Percentiles rank a stretch among this genome's conserved stretches.
These are phyloP conservation scores for Biscogniauxia sp. DNA, from an alignment of 2,329 filamentous ascomycete genomes.

Conservation along the genomic window DNA sequence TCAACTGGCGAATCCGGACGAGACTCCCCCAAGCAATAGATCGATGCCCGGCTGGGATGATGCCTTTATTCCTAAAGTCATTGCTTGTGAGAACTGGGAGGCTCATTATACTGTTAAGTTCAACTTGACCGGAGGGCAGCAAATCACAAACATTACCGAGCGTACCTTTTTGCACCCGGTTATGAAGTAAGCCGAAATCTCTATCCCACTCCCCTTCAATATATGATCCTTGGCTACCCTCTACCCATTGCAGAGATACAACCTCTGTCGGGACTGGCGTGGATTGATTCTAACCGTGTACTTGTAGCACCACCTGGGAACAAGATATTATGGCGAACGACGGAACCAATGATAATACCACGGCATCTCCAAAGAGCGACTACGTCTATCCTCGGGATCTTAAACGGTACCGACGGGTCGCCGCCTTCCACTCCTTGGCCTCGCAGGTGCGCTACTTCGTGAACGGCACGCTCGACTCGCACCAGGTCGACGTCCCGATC, in stretches of 20 bases:
- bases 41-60: slow-evolving; percentile 29
- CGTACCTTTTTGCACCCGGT: slow-evolving; percentile 30
- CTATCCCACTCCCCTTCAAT: background rate
- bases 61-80: slow-evolving; percentile 35
- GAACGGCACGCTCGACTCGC: slow-evolving; percentile 33
- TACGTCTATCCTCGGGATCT: slow-evolving; percentile 30
- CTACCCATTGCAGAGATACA: background rate
- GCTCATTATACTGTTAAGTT: slow-evolving; percentile 36
- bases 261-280: background rate
- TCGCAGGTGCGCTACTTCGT: slow-evolving; percentile 32
- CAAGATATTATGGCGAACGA: slow-evolving; percentile 30
- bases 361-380: slow-evolving; percentile 30
- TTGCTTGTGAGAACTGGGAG: slow-evolving; percentile 39
- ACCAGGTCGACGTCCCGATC: slow-evolving; percentile 23
- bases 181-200: slow-evolving; percentile 26
- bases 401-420: slow-evolving; percentile 31
- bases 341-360: slow-evolving; percentile 37
- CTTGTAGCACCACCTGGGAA: slow-evolving; percentile 29
- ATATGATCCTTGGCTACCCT: background rate
- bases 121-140: slow-evolving; percentile 31
- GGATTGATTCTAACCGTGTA: slow-evolving; percentile 7
- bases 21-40: slow-evolving; percentile 19
- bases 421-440: slow-evolving; percentile 37
- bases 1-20: slow-evolving; percentile 20
- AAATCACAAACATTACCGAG: slow-evolving; percentile 26